These are phyloP conservation scores for Thelephora aurantiotincta DNA, from an alignment of 768 basidiomycete species.

Conservation along the genomic window DNA sequence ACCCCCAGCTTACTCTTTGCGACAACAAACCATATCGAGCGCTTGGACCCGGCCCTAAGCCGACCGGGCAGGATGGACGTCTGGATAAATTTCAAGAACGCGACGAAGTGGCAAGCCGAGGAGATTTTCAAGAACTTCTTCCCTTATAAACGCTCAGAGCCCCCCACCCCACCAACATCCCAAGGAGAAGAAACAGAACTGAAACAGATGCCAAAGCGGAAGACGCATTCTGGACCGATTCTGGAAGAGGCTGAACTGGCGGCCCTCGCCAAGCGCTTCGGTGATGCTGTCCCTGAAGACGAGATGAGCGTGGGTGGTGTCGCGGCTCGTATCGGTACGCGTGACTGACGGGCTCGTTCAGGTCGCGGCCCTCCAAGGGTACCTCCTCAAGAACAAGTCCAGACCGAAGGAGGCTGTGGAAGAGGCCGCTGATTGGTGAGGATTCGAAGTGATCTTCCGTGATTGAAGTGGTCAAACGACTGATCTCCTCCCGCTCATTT, in stretches of 20 bases:
- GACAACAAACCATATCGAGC: constrained; percentile 89
- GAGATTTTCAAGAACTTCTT: constrained; percentile 93
- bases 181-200: neutral
- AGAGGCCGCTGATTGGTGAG: constrained; percentile 61
- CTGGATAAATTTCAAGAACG: constrained; percentile 84
- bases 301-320: constrained; percentile 60
- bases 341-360: constrained; percentile 15
- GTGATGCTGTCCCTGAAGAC: constrained; percentile 71
- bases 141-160: constrained; percentile 35
- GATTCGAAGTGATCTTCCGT: neutral
- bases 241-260: constrained; percentile 66
- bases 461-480: constrained; percentile 5
- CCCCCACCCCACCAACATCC: constrained; percentile 2
- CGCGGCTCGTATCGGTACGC: neutral
- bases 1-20: constrained; percentile 63
- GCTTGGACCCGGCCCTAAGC: constrained; percentile 78
- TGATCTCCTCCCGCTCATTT: neutral
- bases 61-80: constrained; percentile 88
- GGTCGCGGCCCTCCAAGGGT: constrained; percentile 79
- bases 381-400: constrained; percentile 80
- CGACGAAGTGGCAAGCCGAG: constrained; percentile 86
- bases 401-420: constrained; percentile 78
- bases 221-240: constrained; percentile 49
- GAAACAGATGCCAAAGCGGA: constrained; percentile 31
- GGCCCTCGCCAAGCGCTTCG: constrained; percentile 70